phyloP scores from a whole-genome alignment of 2,329 filamentous ascomycete species.

The Clonostachys byssicola region DNA sequence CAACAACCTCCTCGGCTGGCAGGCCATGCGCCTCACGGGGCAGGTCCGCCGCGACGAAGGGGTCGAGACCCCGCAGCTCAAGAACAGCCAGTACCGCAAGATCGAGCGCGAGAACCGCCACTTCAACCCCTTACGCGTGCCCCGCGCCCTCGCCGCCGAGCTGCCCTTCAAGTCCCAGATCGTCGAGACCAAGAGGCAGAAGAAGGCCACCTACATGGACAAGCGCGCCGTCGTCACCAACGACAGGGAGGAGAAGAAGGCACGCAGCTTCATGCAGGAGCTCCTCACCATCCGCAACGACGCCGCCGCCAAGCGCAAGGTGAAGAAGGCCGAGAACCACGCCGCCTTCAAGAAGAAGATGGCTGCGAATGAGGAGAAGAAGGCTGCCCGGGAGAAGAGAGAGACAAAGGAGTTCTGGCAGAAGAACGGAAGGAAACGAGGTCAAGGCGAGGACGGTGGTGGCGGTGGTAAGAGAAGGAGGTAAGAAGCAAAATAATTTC shows the following conservation, averaged over 20 bases:
- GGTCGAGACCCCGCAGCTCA: conserved; percentile 72
- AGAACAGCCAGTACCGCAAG: conserved; percentile 79
- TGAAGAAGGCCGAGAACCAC: conserved; percentile 84
- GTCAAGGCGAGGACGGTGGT: conserved; percentile 33
- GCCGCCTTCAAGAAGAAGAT: conserved; percentile 80
- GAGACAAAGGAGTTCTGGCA: conserved; percentile 93
- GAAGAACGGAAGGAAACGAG: conserved; percentile 74
- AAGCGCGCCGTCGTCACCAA: conserved; percentile 88
- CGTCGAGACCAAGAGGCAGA: conserved; percentile 73
- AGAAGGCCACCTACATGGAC: conserved; percentile 82
- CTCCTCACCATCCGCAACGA: conserved; percentile 87
- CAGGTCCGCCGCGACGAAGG: conserved; percentile 77
- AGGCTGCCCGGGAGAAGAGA: conserved; percentile 78
- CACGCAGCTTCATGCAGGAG: conserved; percentile 87
- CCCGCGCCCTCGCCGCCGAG: conserved; percentile 72
- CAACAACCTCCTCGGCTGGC: conserved; percentile 90
- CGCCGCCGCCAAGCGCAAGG: conserved; percentile 76
- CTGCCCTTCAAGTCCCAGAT: conserved; percentile 94
- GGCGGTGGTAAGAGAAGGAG: conserved; percentile 25
- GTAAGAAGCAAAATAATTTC: conserved; percentile 8
- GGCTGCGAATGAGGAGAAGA: conserved; percentile 78
- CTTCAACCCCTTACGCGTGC: conserved; percentile 78
- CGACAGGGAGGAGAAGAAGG: conserved; percentile 83
- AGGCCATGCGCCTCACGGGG: conserved; percentile 89
- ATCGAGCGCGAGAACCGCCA: conserved; percentile 64